Conservation (phyloP, 2,329 filamentous ascomycete species). For the Aureobasidium namibiae region DNA sequence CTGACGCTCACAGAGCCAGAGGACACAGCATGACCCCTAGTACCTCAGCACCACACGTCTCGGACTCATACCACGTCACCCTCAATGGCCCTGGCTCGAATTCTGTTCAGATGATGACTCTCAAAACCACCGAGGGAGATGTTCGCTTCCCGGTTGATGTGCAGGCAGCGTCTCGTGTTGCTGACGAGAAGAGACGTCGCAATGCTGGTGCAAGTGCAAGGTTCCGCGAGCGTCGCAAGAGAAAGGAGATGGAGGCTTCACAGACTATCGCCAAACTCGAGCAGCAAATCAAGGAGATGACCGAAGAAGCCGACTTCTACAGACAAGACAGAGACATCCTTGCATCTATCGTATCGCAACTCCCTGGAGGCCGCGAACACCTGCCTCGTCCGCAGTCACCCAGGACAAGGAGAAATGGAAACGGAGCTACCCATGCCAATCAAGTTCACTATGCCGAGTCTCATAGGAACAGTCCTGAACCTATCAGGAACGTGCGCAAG, state of each 20-base stretch:
- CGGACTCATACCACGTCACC: conserved; percentile 20
- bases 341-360: conserved; percentile 55
- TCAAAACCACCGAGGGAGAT: conserved; percentile 42
- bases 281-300: conserved; percentile 57
- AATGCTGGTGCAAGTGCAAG: conserved; percentile 81
- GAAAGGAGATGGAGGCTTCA: conserved; percentile 66
- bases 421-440: background rate
- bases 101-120: conserved; percentile 46
- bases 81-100: conserved; percentile 37
- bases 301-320: conserved; percentile 65
- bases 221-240: conserved; percentile 74
- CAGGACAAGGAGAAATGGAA: conserved; percentile 21
- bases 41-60: conserved; percentile 2
- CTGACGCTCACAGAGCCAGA: conserved; percentile 3
- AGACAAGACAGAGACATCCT: conserved; percentile 64
- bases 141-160: conserved; percentile 65
- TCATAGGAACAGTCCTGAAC: conserved; percentile 6
- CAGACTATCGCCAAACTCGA: conserved; percentile 62
- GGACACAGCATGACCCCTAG: conserved; percentile 5
- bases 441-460: background rate
- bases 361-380: conserved; percentile 43
- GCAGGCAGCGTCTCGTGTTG: conserved; percentile 71
- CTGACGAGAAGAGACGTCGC: conserved; percentile 75
- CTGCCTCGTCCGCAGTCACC: conserved; percentile 38
- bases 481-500: conserved; percentile 12